A percentile compares a stretch with the other conserved stretches of the same genome.
These are phyloP conservation scores for Sugiyamaella marilandica DNA, from an alignment of 805 yeast genomes.

Conservation along the genomic window DNA sequence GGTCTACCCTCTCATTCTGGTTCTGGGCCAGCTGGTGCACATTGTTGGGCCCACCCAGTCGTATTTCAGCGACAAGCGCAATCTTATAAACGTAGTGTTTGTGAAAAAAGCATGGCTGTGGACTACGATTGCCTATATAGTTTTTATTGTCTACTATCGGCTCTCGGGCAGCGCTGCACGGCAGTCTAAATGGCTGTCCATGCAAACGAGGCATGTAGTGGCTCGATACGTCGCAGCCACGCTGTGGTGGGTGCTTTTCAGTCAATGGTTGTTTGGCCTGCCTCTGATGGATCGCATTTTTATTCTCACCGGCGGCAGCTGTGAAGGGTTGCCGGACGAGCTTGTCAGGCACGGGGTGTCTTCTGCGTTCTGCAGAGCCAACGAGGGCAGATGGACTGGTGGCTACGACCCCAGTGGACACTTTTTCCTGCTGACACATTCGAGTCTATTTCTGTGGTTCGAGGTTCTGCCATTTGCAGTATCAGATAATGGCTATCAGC, in stretches of 20 bases:
- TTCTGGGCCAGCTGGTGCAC: constrained; percentile 26
- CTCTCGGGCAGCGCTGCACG: background rate
- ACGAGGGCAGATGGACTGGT: constrained; percentile 69
- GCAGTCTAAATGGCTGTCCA: background rate
- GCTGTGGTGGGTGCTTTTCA: constrained; percentile 76
- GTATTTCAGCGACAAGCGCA: constrained; percentile 48
- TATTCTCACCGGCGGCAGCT: constrained; percentile 74
- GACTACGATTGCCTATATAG: constrained; percentile 51
- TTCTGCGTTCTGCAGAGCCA: constrained; percentile 45
- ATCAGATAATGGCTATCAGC: too few relatives aligned
- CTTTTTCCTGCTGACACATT: constrained; percentile 67
- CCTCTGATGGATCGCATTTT: constrained; percentile 90
- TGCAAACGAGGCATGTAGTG: constrained; percentile 6
- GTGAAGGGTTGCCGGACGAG: constrained; percentile 35
- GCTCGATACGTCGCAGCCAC: constrained; percentile 53
- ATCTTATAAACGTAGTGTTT: constrained; percentile 64
- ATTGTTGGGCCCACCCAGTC: constrained; percentile 18
- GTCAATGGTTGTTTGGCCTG: constrained; percentile 81
- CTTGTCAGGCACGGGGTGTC: constrained; percentile 9
- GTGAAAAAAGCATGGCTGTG: constrained; percentile 93
- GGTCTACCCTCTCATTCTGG: constrained; percentile 24
- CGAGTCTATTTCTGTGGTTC: constrained; percentile 59
- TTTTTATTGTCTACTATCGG: constrained; percentile 12
- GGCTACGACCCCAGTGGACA: constrained; percentile 98
- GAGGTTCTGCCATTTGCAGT: constrained; percentile 50